A percentile compares a stretch with the other conserved stretches of the same genome.
Evolutionary conservation across 2,329 filamentous ascomycete genomes (phyloP).

Genomic region (Alternaria triticina): DNA sequence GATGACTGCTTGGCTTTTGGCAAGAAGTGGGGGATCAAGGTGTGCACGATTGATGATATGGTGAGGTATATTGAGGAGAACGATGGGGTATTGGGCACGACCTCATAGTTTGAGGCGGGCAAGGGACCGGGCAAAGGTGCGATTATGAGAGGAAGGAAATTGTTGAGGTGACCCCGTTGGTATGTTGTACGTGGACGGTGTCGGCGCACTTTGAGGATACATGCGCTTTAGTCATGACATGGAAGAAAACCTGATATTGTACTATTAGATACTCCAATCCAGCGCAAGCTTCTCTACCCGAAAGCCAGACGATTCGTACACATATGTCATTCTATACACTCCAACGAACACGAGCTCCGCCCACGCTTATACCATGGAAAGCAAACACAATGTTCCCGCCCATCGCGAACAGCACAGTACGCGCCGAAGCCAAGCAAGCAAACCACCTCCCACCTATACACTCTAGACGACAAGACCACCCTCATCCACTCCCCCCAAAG

Average conservation of each 20-base stretch:
- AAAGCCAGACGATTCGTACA: neutral
- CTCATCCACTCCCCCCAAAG: conserved; percentile 2
- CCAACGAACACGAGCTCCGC: neutral
- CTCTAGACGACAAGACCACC: neutral
- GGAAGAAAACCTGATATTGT: neutral
- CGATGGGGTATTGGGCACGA: conserved; percentile 57
- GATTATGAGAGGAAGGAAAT: neutral
- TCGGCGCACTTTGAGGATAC: neutral
- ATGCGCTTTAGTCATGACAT: neutral
- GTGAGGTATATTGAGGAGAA: conserved; percentile 78
- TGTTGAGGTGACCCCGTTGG: neutral
- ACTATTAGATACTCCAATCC: neutral
- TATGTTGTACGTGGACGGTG: neutral
- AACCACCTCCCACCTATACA: neutral
- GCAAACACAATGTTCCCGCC: neutral
- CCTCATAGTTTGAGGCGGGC: conserved; percentile 17
- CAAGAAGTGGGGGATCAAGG: conserved; percentile 84
- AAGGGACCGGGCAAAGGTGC: neutral
- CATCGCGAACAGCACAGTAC: neutral
- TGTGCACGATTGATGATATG: conserved; percentile 94
- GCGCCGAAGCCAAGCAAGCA: neutral
- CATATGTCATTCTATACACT: too few species aligned
- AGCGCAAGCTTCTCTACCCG: neutral
- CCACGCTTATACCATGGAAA: neutral
- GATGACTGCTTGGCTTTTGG: conserved; percentile 91